These are phyloP conservation scores for Colletotrichum echinochloae DNA, from an alignment of 2,329 filamentous ascomycete species.

Conservation along the genomic window DNA sequence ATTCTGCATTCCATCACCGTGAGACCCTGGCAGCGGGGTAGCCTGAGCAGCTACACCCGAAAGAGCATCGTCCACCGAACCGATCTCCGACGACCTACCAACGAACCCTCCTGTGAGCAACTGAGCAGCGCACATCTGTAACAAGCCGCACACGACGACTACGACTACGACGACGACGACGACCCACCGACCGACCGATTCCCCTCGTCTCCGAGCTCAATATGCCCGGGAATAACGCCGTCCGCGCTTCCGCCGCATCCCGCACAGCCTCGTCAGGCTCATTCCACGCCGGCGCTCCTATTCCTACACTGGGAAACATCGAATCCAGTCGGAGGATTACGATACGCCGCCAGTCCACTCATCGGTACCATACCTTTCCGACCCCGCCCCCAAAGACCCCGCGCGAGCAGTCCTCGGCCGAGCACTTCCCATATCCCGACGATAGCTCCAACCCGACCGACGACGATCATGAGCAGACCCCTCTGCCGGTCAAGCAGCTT, in stretches of 20 bases:
- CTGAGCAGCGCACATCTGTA: not conserved
- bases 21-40: constrained; percentile 41
- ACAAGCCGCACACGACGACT: constrained; percentile 5
- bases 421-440: constrained; percentile 44
- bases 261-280: constrained; percentile 56
- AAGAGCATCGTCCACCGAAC: constrained; percentile 34
- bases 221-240: constrained; percentile 32
- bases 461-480: constrained; percentile 69
- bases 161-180: not conserved
- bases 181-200: constrained; percentile 4
- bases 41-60: constrained; percentile 38
- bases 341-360: constrained; percentile 55
- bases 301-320: constrained; percentile 52
- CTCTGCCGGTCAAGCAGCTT: constrained; percentile 86
- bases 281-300: constrained; percentile 65
- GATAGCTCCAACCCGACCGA: constrained; percentile 46
- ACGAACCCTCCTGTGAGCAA: constrained; percentile 13
- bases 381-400: constrained; percentile 77
- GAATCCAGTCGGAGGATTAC: constrained; percentile 39
- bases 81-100: constrained; percentile 34
- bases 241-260: constrained; percentile 26
- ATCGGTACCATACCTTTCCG: constrained; percentile 86
- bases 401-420: constrained; percentile 59
- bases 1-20: constrained; percentile 39
- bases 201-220: constrained; percentile 1